These are phyloP conservation scores for Apiotrichum mycotoxinovorans DNA, from an alignment of 1,284 basidiomycete species.

Conservation along the genomic window DNA sequence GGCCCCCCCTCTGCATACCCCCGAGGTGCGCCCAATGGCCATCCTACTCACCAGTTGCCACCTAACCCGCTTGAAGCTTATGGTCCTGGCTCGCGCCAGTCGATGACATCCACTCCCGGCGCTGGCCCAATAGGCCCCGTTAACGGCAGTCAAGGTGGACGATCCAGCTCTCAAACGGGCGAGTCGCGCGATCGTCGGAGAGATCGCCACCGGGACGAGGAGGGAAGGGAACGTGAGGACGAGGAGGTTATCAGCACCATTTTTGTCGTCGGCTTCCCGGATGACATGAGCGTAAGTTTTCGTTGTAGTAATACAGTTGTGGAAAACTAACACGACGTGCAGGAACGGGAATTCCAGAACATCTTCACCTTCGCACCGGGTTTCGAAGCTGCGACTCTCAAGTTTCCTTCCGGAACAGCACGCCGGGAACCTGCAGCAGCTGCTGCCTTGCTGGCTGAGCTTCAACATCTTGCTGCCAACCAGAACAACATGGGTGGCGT, in stretches of 20 bases:
- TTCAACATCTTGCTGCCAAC: slow-evolving; percentile 36
- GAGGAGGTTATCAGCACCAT: slow-evolving; percentile 96
- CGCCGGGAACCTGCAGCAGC: slow-evolving; percentile 28
- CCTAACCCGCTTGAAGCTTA: slow-evolving; percentile 25
- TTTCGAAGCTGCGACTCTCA: slow-evolving; percentile 96
- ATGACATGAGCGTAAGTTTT: slow-evolving; percentile 86
- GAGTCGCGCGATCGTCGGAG: slow-evolving; percentile 20
- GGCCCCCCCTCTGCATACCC: slow-evolving; percentile 6
- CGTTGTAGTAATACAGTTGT: background rate
- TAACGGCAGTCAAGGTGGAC: slow-evolving; percentile 10
- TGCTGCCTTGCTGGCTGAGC: slow-evolving; percentile 38
- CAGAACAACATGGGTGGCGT: slow-evolving; percentile 20
- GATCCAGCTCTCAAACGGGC: slow-evolving; percentile 17
- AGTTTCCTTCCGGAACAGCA: slow-evolving; percentile 64
- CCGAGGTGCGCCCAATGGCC: slow-evolving; percentile 18
- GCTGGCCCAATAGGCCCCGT: slow-evolving; percentile 7
- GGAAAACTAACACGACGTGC: slow-evolving; percentile 1
- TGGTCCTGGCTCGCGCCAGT: slow-evolving; percentile 21
- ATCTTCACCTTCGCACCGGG: slow-evolving; percentile 96
- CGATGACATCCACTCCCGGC: slow-evolving; percentile 20
- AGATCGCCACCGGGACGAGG: slow-evolving; percentile 26
- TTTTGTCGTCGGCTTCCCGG: slow-evolving; percentile 97
- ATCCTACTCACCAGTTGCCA: slow-evolving; percentile 20
- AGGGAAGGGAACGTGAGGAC: slow-evolving; percentile 32
- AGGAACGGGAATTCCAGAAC: slow-evolving; percentile 98